These are phyloP conservation scores for Catharanthus roseus DNA, from an alignment of 257 asterid genomes.

Conservation along the genomic window DNA sequence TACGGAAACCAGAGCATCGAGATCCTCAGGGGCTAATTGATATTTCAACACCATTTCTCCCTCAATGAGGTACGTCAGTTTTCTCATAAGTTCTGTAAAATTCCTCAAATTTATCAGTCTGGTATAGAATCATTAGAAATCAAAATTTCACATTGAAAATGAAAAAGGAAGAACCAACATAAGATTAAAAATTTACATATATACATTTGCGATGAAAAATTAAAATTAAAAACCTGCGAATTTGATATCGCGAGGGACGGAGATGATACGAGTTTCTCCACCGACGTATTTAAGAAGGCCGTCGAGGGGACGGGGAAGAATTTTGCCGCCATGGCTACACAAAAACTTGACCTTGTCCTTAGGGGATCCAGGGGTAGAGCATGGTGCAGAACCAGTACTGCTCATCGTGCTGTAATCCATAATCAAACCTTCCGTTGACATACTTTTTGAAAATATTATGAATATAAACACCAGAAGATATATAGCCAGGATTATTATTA, in stretches of 20 bases:
- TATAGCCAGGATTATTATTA: not conserved
- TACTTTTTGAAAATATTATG: not conserved
- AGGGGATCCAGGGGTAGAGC: conserved; percentile 54
- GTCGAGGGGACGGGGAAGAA: conserved; percentile 69
- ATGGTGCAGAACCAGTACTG: conserved; percentile 28
- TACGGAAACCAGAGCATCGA: conserved; percentile 71
- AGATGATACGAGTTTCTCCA: conserved; percentile 85
- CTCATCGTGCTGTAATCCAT: not conserved
- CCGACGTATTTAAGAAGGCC: conserved; percentile 79
- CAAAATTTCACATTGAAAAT: not conserved
- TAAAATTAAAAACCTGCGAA: conserved; percentile 37
- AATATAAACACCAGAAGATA: not conserved
- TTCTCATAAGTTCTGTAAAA: conserved; percentile 70
- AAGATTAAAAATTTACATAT: too few relatives aligned
- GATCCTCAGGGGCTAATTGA: conserved; percentile 71
- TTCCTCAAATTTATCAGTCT: not conserved
- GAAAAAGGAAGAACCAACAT: not conserved
- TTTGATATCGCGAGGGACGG: conserved; percentile 49
- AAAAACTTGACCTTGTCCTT: conserved; percentile 50
- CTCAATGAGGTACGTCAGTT: conserved; percentile 48
- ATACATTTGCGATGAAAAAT: not conserved
- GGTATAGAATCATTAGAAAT: too few relatives aligned
- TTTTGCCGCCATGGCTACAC: conserved; percentile 86
- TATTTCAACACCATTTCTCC: conserved; percentile 75
- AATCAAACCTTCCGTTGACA: conserved; percentile 20